phyloP scores from a whole-genome alignment of 768 basidiomycete species.

The Asterophora lycoperdoides region DNA sequence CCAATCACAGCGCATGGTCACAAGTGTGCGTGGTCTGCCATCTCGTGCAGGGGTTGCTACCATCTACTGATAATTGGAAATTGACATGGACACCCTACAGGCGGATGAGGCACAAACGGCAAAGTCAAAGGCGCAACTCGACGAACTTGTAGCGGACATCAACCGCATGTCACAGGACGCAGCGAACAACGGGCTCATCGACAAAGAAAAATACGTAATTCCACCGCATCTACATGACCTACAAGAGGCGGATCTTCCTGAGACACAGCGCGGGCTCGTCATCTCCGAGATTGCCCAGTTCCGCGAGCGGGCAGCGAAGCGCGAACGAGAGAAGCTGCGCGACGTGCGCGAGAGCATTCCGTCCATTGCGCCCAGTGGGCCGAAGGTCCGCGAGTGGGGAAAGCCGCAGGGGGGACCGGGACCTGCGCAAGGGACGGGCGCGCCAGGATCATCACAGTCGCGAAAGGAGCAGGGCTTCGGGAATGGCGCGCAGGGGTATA shows the following conservation, averaged over 20 bases:
- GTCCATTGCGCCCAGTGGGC: slow-evolving; percentile 57
- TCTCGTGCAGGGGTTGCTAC: background rate
- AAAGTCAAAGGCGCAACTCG: slow-evolving; percentile 61
- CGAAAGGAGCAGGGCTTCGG: slow-evolving; percentile 50
- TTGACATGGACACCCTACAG: slow-evolving; percentile 35
- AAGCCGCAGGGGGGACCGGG: slow-evolving; percentile 40
- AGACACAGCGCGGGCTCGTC: slow-evolving; percentile 87
- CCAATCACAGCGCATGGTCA: slow-evolving; percentile 69
- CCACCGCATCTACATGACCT: slow-evolving; percentile 97
- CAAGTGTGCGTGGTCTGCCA: slow-evolving; percentile 56
- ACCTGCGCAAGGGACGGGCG: slow-evolving; percentile 26
- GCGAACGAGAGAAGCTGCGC: slow-evolving; percentile 83
- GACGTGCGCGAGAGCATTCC: slow-evolving; percentile 65
- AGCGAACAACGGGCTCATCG: slow-evolving; percentile 66
- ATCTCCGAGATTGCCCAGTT: slow-evolving; percentile 97
- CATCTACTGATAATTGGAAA: background rate
- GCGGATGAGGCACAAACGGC: slow-evolving; percentile 63
- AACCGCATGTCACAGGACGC: slow-evolving; percentile 70
- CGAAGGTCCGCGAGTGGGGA: slow-evolving; percentile 78
- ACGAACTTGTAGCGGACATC: slow-evolving; percentile 65
- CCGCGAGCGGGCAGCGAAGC: slow-evolving; percentile 87
- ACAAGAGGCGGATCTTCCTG: slow-evolving; percentile 94
- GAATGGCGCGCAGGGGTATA: slow-evolving; percentile 71
- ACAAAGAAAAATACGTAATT: slow-evolving; percentile 85
- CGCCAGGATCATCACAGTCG: slow-evolving; percentile 27